Evolutionary conservation across 2,329 filamentous ascomycete genomes (phyloP).

Genomic region (Trichoderma sp.): DNA sequence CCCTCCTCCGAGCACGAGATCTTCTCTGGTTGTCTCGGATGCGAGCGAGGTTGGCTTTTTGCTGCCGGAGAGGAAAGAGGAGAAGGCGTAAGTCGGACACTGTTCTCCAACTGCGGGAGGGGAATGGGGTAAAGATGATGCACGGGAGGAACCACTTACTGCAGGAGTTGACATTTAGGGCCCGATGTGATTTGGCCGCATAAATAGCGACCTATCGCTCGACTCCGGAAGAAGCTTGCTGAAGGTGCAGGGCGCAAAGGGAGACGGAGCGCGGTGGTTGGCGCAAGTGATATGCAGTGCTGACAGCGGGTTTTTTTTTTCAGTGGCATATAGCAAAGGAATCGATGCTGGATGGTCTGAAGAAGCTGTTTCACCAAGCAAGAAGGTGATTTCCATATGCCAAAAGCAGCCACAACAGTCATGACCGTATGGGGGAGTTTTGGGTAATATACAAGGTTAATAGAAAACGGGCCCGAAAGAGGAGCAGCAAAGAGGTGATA

Average conservation of each 20-base stretch:
- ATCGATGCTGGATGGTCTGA: conserved; percentile 23
- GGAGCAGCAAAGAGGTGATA: neutral
- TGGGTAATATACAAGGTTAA: conserved; percentile 4
- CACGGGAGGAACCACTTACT: conserved; percentile 31
- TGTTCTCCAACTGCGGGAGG: conserved; percentile 30
- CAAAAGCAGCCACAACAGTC: conserved; percentile 22
- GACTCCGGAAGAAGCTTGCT: conserved; percentile 19
- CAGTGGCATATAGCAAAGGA: conserved; percentile 23
- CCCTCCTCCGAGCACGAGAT: conserved; percentile 73
- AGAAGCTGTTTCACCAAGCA: conserved; percentile 21
- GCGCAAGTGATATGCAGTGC: conserved; percentile 12
- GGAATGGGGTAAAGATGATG: conserved; percentile 25
- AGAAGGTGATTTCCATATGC: conserved; percentile 26
- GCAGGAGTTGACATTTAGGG: conserved; percentile 35
- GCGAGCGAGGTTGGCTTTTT: conserved; percentile 52
- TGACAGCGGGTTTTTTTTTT: conserved; percentile 2
- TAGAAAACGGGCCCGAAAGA: conserved; percentile 9
- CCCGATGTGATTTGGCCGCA: conserved; percentile 29
- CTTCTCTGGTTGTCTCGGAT: conserved; percentile 78
- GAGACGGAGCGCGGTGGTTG: conserved; percentile 9
- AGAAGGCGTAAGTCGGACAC: conserved; percentile 18
- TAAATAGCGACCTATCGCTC: conserved; percentile 28
- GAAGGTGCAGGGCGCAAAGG: conserved; percentile 24
- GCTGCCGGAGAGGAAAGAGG: conserved; percentile 35
- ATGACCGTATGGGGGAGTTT: conserved; percentile 13